Percentiles rank a stretch among this genome's conserved stretches.
These are phyloP conservation scores for Apostasia shenzhenica DNA, from an alignment of 106 monocot genomes.

Conservation along the genomic window DNA sequence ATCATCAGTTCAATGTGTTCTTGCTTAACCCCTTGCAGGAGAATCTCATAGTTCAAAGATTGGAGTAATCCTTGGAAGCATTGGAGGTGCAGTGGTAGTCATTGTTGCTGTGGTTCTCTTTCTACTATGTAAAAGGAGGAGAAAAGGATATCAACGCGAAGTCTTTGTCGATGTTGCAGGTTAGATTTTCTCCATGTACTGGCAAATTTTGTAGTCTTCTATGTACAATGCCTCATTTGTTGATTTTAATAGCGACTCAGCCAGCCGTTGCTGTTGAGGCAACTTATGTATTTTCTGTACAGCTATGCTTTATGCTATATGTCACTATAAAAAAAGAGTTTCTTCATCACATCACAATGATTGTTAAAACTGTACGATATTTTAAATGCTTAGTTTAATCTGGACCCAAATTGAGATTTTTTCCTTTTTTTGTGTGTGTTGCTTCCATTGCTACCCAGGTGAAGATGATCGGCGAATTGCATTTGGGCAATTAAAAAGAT, in stretches of 20 bases:
- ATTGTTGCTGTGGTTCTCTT: slow-evolving; percentile 18
- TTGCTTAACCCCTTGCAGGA: slow-evolving; percentile 24
- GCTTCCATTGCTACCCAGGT: slow-evolving; percentile 15
- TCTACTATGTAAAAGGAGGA: slow-evolving; percentile 38
- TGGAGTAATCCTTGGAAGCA: slow-evolving; percentile 40
- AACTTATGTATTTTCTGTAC: not conserved
- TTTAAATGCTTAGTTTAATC: slow-evolving; percentile 3
- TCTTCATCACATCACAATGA: not conserved
- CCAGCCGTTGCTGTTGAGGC: not conserved
- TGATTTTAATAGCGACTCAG: not conserved
- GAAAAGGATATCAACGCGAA: slow-evolving; percentile 30
- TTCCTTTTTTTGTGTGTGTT: not conserved
- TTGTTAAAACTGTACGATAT: not conserved
- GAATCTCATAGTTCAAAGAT: slow-evolving; percentile 37
- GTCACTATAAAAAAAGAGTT: not conserved
- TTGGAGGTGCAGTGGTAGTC: slow-evolving; percentile 33
- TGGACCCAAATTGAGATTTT: not conserved
- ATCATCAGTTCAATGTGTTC: not conserved
- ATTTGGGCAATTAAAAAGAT: slow-evolving; percentile 54
- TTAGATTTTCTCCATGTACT: slow-evolving; percentile 9
- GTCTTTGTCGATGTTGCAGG: slow-evolving; percentile 77
- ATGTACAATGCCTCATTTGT: not conserved
- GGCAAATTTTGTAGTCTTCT: not conserved
- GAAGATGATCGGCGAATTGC: slow-evolving; percentile 35
- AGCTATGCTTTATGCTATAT: not conserved